Conservation (phyloP, 345 rosid species). For the Corchorus capsularis region DNA sequence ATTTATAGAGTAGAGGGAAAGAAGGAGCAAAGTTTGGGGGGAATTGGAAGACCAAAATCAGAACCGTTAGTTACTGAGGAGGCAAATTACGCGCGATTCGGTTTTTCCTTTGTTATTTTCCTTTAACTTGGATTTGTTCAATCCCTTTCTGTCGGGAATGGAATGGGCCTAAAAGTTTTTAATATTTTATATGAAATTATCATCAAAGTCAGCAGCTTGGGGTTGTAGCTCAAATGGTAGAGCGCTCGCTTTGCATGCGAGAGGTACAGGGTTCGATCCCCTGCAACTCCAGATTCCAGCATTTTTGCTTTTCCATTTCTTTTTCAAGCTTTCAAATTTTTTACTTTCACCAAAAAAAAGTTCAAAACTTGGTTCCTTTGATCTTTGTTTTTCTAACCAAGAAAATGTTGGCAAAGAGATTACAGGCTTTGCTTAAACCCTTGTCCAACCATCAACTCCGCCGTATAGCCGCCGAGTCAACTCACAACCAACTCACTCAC, state of each 20-base stretch:
- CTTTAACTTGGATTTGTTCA: slow-evolving; percentile 27
- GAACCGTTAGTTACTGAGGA: slow-evolving; percentile 40
- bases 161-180: too few relatives aligned
- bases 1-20: slow-evolving; percentile 18
- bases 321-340: background rate
- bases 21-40: background rate
- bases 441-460: slow-evolving; percentile 17
- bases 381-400: background rate
- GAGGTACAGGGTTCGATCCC: slow-evolving; percentile 15
- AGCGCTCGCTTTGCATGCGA: slow-evolving; percentile 88
- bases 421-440: slow-evolving; percentile 21
- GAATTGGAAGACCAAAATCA: slow-evolving; percentile 58
- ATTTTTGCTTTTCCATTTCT: too few relatives aligned
- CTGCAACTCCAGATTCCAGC: background rate
- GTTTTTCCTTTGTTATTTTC: background rate
- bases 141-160: slow-evolving; percentile 15
- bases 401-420: slow-evolving; percentile 23
- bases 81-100: background rate
- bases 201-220: slow-evolving; percentile 19
- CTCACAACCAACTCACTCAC: slow-evolving; percentile 20
- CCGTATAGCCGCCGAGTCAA: slow-evolving; percentile 17
- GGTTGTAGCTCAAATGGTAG: slow-evolving; percentile 95
- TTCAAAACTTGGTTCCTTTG: slow-evolving; percentile 5
- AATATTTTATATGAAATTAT: too few relatives aligned
- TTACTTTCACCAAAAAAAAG: background rate